Evolutionary conservation across 2,329 filamentous ascomycete species (phyloP), one percentile per base, ranked within the genome.

Genomic region (Scedosporium minutisporum): DNA sequence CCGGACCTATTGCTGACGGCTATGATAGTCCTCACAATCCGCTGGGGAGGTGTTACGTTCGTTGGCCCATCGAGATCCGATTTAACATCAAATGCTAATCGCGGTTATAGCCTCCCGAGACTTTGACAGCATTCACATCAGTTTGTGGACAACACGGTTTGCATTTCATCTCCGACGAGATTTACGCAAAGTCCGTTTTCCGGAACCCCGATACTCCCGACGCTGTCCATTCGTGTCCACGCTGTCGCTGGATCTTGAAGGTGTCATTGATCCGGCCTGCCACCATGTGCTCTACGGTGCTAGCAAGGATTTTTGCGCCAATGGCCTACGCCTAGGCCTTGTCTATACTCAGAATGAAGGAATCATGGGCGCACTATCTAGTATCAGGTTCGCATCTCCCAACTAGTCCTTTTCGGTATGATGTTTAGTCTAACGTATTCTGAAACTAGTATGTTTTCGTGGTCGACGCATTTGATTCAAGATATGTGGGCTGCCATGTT

Each of bases 121-220:
- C 69, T 0, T 64, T 73, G 6, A 66, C 64, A 46, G 71, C 67
- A 29, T 67, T 71, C 18, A 71, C 79, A 64, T 65, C 63, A 1
- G 70, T 82, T 51, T 80, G 78, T 63, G 68, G 74, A 58, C 70
- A 72, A 59, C 69, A 79, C 64, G 66, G 71, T 7, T 69, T 80
- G 41, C 78, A 81, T 62, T 66, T 81, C 42, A 73, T 81, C 64
- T 75, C 73, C 60, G 78, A 81, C 65, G 79, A 82, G 65, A 77
- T 81, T 44, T 81, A 81, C 65, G 79, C 77, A 1, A 65, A 77
- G 10, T 78, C 77, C 0, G 68, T 76, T 0, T 80, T 72, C 67
- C 65, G 72, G n/a, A 76, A 72, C 46, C 67, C 65, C 1, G 68
- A 72, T 27, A 77, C 71, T 46, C 67, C 65, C 1, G 68, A 55